Base-by-base conservation (phyloP, 495 filamentous ascomycete species). In the Letharia columbiana region DNA sequence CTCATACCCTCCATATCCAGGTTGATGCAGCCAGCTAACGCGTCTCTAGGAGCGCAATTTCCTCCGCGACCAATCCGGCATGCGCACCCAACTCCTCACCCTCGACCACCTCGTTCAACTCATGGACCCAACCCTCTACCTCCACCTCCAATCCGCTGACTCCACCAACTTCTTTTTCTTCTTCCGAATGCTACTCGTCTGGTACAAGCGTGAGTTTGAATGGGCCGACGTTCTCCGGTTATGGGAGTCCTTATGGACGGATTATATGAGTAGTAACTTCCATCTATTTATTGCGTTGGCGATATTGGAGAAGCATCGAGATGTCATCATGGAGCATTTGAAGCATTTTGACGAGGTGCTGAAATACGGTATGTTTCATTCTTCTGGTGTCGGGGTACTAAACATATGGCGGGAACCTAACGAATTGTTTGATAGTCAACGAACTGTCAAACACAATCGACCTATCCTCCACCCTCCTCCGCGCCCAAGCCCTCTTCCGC, bases 111-210 rank as follows among this genome's bases (percentile, higher is more conserved):
- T 98, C 2, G 90, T 97, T 17, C 91, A 95, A 71, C 88, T 98
- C 61, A 92, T 98, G 87, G 94, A 98, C 69, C 92, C 94, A 0
- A 89, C 91, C 71, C 85, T 98, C 49, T 98, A 97, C 72, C 77
- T 90, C 13, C 94, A 98, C 72, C 82, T 98, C 0, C 85, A 96
- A 72, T 85, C 82, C 11, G 91, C 92, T 35, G 95, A 98, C 68
- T 91, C 87, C 70, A 98, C 94, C 28, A 98, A 98, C 76, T 98
- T 98, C 77, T 98, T 98, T 76, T 98, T 98, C 81, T 98, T 98
- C 81, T 98, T 98, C 83, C 87, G 94, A 35, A 97, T 97, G 92
- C 80, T 98, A 35, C 80, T 98, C 0, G 94, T 98, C 28, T 98
- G 93, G 93, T 98, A 92, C 76, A 98, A 98, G 78, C 89, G 94